Evolutionary conservation across 768 basidiomycete genomes (phyloP), one percentile per base, ranked within the genome.

Genomic region (Ramaria rubella): DNA sequence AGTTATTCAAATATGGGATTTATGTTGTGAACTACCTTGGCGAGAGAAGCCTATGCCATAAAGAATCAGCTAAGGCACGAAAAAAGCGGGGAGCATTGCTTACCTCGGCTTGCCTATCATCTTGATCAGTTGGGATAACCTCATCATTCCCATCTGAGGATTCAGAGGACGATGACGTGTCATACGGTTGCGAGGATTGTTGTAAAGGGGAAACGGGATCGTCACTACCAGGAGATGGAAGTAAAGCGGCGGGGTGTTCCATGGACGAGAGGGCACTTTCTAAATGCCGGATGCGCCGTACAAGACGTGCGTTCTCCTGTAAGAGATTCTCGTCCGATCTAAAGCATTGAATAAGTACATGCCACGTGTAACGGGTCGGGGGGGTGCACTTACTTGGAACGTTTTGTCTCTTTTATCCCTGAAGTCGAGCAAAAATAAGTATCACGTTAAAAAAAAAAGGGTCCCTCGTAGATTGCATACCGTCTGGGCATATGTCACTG

Each of bases 291-390:
- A 54, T 45, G 29, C 52, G 52, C 29, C 52, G 36, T 26, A 54
- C 52, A 54, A 54, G 52, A 21, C 52, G 36, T 15, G 52, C 52
- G 26, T 43, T 54, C 43, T 54, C 52, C 26, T 54, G 38, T 17
- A 45, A 27, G 14, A 54, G 33, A 15, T 6, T 54, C 29, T 23
- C 27, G 30, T 54, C 52, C 34, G 40, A 42, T 34, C 52, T 54
- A 26, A 19, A 24, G 46, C 15, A n/a, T 24, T 27, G 6, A 48
- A 24, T 8, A 30, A 19, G 40, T 27, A 48, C 4, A 8, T 48
- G 46, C 11, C n/a, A n/a, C n/a, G n/a, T n/a, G n/a, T n/a, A n/a
- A 48, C 34, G 23, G 1, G 30, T 33, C 23, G 17, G n/a, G 19
- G 15, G 11, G 14, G 5, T 8, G 8, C 17, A 14, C 50, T 52